A percentile compares a stretch with the other conserved stretches of the same genome.
Evolutionary conservation across 306 rosid genomes (phyloP).

Genomic region (Mimosa pudica): DNA sequence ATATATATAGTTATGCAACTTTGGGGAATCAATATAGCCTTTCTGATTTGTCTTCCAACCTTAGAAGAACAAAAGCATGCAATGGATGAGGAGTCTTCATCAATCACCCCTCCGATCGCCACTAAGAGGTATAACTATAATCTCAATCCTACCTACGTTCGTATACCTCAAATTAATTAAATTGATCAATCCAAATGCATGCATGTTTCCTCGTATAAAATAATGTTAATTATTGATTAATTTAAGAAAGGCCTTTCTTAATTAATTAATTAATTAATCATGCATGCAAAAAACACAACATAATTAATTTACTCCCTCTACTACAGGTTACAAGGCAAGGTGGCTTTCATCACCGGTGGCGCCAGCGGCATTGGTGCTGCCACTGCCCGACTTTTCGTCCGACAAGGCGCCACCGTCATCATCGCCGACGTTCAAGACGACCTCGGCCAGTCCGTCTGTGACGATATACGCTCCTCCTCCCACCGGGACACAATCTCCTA

Average conservation of each 20-base stretch:
- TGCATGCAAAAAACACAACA: too few relatives aligned
- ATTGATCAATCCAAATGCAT: not conserved
- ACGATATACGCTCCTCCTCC: conserved; percentile 12
- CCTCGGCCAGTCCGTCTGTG: conserved; percentile 46
- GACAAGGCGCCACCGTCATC: conserved; percentile 57
- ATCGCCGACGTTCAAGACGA: conserved; percentile 64
- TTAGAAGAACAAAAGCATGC: not conserved
- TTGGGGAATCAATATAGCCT: too few relatives aligned
- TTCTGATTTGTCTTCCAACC: not conserved
- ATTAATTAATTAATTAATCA: too few relatives aligned
- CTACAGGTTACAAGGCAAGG: conserved; percentile 56
- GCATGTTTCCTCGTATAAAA: not conserved
- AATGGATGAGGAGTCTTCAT: not conserved
- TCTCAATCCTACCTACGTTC: not conserved
- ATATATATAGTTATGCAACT: too few relatives aligned
- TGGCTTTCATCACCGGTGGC: conserved; percentile 65
- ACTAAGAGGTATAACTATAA: not conserved
- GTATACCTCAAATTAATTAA: not conserved
- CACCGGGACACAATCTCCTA: conserved; percentile 18
- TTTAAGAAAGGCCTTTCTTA: too few relatives aligned
- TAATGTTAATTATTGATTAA: not conserved
- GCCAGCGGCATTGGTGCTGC: conserved; percentile 65
- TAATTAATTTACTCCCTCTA: too few relatives aligned
- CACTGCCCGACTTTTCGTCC: conserved; percentile 49
- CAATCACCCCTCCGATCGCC: not conserved